Percentiles rank a stretch among this genome's conserved stretches.
phyloP scores from a whole-genome alignment of 306 rosid genomes.

The Gillenia trifoliata region DNA sequence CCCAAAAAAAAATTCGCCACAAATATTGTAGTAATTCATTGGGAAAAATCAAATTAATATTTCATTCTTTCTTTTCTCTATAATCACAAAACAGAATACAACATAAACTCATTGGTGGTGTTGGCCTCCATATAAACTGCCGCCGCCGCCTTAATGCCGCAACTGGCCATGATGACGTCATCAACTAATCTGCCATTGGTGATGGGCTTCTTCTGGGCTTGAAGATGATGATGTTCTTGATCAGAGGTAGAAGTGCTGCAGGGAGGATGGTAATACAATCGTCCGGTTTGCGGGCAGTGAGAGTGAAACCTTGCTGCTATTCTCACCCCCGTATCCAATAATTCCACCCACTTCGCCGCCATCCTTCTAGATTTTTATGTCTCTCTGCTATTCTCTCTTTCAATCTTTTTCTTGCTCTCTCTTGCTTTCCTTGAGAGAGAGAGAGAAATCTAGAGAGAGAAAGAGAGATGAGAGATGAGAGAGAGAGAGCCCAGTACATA shows the following conservation, averaged over 20 bases:
- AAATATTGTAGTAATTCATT: not conserved
- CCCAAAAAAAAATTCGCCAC: not conserved
- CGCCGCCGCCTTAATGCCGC: slow-evolving; percentile 10
- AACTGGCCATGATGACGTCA: not conserved
- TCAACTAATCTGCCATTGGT: not conserved
- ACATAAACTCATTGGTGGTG: slow-evolving; percentile 14
- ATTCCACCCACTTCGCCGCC: slow-evolving; percentile 38
- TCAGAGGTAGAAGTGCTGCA: slow-evolving; percentile 21
- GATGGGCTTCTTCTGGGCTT: not conserved
- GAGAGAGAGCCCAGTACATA: not conserved
- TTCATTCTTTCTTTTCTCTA: not conserved
- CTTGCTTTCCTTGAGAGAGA: not conserved
- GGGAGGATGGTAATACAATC: slow-evolving; percentile 53
- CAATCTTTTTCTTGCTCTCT: not conserved
- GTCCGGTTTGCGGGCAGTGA: slow-evolving; percentile 53
- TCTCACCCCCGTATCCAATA: slow-evolving; percentile 51
- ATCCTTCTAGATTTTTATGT: not conserved
- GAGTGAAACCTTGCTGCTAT: slow-evolving; percentile 51
- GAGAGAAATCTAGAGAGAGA: not conserved
- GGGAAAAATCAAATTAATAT: not conserved
- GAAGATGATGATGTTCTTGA: slow-evolving; percentile 3
- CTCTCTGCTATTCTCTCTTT: too few species aligned
- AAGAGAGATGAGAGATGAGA: not conserved
- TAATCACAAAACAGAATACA: slow-evolving; percentile 19
- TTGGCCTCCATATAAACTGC: not conserved